Evolutionary conservation across 2,329 filamentous ascomycete species (phyloP).

Genomic region (Paraconiothyrium sp.): DNA sequence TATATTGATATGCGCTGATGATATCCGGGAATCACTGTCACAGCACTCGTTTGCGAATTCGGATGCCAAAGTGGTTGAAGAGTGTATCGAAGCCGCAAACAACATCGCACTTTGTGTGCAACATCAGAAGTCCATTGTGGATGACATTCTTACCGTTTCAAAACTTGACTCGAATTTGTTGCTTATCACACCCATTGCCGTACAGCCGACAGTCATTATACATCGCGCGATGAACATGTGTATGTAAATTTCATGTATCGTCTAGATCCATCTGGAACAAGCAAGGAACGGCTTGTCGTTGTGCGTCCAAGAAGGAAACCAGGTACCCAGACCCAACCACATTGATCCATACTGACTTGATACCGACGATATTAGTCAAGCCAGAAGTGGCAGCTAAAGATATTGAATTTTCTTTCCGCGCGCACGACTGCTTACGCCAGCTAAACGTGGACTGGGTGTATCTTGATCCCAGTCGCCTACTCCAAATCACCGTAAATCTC

Average conservation of each 20-base stretch:
- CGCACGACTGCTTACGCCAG: slow-evolving; percentile 47
- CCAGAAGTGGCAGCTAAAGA: slow-evolving; percentile 45
- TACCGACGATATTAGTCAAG: slow-evolving; percentile 24
- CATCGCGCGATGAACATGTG: slow-evolving; percentile 49
- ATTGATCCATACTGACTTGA: too few species aligned
- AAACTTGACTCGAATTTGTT: slow-evolving; percentile 44
- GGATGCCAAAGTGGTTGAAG: slow-evolving; percentile 28
- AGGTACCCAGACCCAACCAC: too few species aligned
- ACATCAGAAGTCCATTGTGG: slow-evolving; percentile 48
- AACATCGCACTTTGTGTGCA: slow-evolving; percentile 54
- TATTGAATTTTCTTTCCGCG: slow-evolving; percentile 39
- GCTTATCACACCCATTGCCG: slow-evolving; percentile 49
- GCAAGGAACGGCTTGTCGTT: too few species aligned
- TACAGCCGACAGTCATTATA: slow-evolving; percentile 48
- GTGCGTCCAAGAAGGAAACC: too few species aligned
- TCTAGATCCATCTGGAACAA: too few species aligned
- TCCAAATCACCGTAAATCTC: slow-evolving; percentile 55
- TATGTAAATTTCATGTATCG: too few species aligned
- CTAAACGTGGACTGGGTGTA: slow-evolving; percentile 52
- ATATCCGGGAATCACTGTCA: slow-evolving; percentile 39
- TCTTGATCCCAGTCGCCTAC: slow-evolving; percentile 53
- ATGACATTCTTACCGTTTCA: slow-evolving; percentile 47
- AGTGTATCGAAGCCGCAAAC: slow-evolving; percentile 44
- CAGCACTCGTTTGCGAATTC: slow-evolving; percentile 27
- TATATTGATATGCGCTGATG: slow-evolving; percentile 46